Percentiles rank a stretch among this genome's conserved stretches.
Conservation (phyloP, 345 rosid genomes). For the Camelina sativa region DNA sequence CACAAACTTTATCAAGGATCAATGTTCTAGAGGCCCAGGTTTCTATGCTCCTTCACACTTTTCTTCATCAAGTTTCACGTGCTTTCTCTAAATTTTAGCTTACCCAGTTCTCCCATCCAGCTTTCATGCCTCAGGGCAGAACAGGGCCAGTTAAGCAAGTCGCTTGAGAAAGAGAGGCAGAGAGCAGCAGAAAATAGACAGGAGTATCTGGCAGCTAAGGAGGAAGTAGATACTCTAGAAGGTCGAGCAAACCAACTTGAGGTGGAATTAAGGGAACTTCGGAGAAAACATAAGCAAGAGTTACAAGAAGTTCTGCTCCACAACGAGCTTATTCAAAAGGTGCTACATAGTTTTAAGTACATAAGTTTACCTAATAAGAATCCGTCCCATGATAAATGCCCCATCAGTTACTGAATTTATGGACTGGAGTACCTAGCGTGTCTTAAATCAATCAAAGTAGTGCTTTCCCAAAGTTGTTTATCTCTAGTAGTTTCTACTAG, state of each 20-base stretch:
- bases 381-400: slow-evolving; percentile 13
- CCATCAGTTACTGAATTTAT: neutral
- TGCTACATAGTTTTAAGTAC: slow-evolving; percentile 34
- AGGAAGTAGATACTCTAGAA: slow-evolving; percentile 95
- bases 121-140: slow-evolving; percentile 97
- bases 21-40: slow-evolving; percentile 99
- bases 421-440: slow-evolving; percentile 2
- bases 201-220: slow-evolving; percentile 95
- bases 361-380: neutral
- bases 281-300: slow-evolving; percentile 88
- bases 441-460: slow-evolving; percentile 8
- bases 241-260: slow-evolving; percentile 91
- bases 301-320: slow-evolving; percentile 79
- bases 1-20: slow-evolving; percentile 91
- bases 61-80: slow-evolving; percentile 22
- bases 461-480: slow-evolving; percentile 30
- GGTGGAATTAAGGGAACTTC: slow-evolving; percentile 77
- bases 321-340: slow-evolving; percentile 88
- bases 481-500: slow-evolving; percentile 18
- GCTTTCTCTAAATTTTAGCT: slow-evolving; percentile 39
- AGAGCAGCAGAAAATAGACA: slow-evolving; percentile 98
- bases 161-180: slow-evolving; percentile 98
- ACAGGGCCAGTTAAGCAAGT: slow-evolving; percentile 87
- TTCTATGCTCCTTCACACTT: slow-evolving; percentile 27
- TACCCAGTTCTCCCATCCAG: slow-evolving; percentile 53